Evolutionary conservation across 306 rosid species (phyloP), one percentile per base, ranked within the genome.

Genomic region (Sechiopsis laciniata): DNA sequence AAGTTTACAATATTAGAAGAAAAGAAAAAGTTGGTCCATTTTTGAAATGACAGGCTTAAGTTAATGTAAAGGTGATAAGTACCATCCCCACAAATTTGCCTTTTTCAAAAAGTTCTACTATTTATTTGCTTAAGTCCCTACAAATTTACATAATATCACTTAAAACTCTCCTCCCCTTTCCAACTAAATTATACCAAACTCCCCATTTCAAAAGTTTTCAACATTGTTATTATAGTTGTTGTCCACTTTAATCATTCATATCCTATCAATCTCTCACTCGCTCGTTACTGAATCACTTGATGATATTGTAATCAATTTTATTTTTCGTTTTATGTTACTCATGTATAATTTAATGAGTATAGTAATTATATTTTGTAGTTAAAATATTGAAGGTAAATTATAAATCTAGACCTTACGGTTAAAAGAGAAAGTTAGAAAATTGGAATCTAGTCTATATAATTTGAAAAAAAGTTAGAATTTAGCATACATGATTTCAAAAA

Each of bases 11-110:
- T 29, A 26, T n/a, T 9, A 11, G 13, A 6, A 12, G 16, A 0
- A 22, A 40, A 32, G 32, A 71, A 71, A 54, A 54, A 72, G 75
- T 72, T 55, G 53, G 50, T 56, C 11, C 12, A 55, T 55, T 55
- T 72, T 72, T 72, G 75, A 72, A 57, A 55, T 32, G 75, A 72
- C 53, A 72, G 75, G 35, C 75, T 46, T 67, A 53, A 26, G 75
- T 40, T 40, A 40, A 40, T 32, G 37, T 32, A 32, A 32, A 32
- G 37, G 37, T 32, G 37, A 32, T 32, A 40, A 6, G 46, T 40
- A 40, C 65, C 37, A 72, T 50, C 50, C 46, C 75, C 50, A 72
- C 26, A n/a, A 21, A 15, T 4, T 4, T 17, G 4, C 32, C 58
- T 69, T 69, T 69, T 69, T 51, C 58, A 3, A 48, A 69, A 69